Conservation (phyloP, 2,329 filamentous ascomycete genomes). For the Botrytis tulipae region DNA sequence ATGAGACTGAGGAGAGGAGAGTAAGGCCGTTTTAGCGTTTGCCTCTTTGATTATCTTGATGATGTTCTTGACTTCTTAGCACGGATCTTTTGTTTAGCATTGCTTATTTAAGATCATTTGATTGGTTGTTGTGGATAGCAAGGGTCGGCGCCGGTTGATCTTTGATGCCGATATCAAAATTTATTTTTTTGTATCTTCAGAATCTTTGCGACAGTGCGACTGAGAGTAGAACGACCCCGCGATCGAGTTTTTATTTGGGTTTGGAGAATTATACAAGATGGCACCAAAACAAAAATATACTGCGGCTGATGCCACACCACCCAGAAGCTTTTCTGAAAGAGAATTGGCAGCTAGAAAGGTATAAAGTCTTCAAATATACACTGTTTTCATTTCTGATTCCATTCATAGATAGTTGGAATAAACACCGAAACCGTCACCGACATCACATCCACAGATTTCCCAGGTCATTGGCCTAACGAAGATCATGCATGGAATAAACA, state of each 20-base stretch:
- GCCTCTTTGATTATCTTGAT: conserved; percentile 23
- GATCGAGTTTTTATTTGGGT: conserved; percentile 33
- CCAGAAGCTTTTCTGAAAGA: conserved; percentile 44
- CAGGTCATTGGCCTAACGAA: conserved; percentile 86
- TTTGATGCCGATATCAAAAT: conserved; percentile 21
- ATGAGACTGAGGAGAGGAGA: conserved; percentile 24
- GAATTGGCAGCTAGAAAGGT: conserved; percentile 59
- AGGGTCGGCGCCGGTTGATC: conserved; percentile 18
- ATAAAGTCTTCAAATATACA: conserved; percentile 28
- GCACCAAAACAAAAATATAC: conserved; percentile 15
- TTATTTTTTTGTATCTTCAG: conserved; percentile 18
- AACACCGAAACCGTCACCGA: conserved; percentile 88
- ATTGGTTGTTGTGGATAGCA: background rate
- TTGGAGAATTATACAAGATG: conserved; percentile 2
- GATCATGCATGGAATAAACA: conserved; percentile 77
- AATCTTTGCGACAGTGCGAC: conserved; percentile 19
- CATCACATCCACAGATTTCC: conserved; percentile 86
- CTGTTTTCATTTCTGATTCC: conserved; percentile 16
- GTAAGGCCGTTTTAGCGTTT: conserved; percentile 12
- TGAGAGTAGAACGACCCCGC: conserved; percentile 5
- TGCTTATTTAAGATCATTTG: conserved; percentile 6
- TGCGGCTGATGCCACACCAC: background rate
- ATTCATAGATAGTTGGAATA: conserved; percentile 72
- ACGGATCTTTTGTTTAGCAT: conserved; percentile 18
- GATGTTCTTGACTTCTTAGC: conserved; percentile 30